phyloP scores from a whole-genome alignment of 2,329 filamentous ascomycete genomes.

The Paramyrothecium sp. region DNA sequence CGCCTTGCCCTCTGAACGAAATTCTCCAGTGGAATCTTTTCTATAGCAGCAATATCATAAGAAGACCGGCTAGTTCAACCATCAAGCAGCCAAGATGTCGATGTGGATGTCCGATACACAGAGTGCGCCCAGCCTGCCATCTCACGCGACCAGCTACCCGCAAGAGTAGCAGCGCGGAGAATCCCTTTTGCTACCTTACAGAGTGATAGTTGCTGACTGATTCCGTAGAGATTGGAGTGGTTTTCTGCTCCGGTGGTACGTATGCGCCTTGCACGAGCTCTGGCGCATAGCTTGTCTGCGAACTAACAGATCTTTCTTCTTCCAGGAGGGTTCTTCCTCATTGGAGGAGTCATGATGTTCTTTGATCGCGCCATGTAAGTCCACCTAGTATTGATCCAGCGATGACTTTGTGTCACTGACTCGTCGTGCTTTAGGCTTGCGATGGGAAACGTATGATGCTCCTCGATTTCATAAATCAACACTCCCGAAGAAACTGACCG shows the following conservation, averaged over 20 bases:
- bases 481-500: slow-evolving; percentile 5
- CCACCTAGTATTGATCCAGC: slow-evolving; percentile 1
- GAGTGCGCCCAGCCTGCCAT: slow-evolving; percentile 59
- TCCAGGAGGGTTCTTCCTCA: slow-evolving; percentile 87
- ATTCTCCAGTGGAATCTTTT: too few species aligned
- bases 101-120: slow-evolving; percentile 97
- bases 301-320: slow-evolving; percentile 12
- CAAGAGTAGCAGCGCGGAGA: not conserved
- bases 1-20: too few species aligned
- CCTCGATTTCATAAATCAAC: slow-evolving; percentile 3
- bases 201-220: slow-evolving; percentile 25
- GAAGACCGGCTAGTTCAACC: not conserved
- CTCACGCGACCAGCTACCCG: slow-evolving; percentile 15
- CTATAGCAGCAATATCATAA: not conserved
- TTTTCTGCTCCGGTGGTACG: slow-evolving; percentile 96
- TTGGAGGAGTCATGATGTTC: slow-evolving; percentile 93
- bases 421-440: slow-evolving; percentile 63
- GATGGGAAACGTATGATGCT: slow-evolving; percentile 84
- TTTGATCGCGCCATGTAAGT: slow-evolving; percentile 94
- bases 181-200: not conserved
- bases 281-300: slow-evolving; percentile 15
- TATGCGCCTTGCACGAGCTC: slow-evolving; percentile 30
- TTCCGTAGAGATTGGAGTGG: slow-evolving; percentile 84
- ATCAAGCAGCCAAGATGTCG: slow-evolving; percentile 45
- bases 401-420: slow-evolving; percentile 9